phyloP scores from a whole-genome alignment of 2,329 filamentous ascomycete species.

The Microcyclospora tardicrescens region DNA sequence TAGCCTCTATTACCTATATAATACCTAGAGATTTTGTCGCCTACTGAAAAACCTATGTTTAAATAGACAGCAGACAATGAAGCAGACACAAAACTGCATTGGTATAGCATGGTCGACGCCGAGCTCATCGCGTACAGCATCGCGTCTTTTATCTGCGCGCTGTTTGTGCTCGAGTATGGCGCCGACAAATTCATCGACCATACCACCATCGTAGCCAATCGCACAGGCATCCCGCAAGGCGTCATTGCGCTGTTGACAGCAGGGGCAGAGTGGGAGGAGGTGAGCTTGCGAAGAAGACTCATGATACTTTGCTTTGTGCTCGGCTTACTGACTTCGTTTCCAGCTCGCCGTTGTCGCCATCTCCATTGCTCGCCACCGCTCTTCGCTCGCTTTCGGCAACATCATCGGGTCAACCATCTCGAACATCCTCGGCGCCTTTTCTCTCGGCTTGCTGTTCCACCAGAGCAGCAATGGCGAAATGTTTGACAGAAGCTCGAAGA shows the following conservation, averaged over 20 bases:
- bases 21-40: no score
- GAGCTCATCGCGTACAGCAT: slow-evolving; percentile 29
- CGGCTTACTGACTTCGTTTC: background rate
- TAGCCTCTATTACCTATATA: no score
- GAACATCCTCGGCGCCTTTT: slow-evolving; percentile 44
- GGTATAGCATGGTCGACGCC: slow-evolving; percentile 13
- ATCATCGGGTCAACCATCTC: slow-evolving; percentile 42
- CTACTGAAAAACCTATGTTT: no score
- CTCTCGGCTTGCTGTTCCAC: slow-evolving; percentile 37
- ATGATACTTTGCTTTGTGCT: background rate
- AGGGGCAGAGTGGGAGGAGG: slow-evolving; percentile 45
- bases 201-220: slow-evolving; percentile 35
- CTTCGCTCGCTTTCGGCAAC: slow-evolving; percentile 41
- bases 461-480: slow-evolving; percentile 10
- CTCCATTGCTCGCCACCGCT: slow-evolving; percentile 33
- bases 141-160: slow-evolving; percentile 30
- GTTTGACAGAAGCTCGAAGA: slow-evolving; percentile 38
- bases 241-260: slow-evolving; percentile 40
- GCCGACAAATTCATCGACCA: slow-evolving; percentile 42
- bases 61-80: no score
- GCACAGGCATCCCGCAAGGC: slow-evolving; percentile 33
- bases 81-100: no score
- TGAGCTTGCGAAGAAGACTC: slow-evolving; percentile 12
- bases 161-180: slow-evolving; percentile 40
- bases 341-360: slow-evolving; percentile 39